Percentiles rank a stretch among this genome's conserved stretches.
Evolutionary conservation across 495 filamentous ascomycete genomes (phyloP).

Genomic region (Penicillium goetzii): DNA sequence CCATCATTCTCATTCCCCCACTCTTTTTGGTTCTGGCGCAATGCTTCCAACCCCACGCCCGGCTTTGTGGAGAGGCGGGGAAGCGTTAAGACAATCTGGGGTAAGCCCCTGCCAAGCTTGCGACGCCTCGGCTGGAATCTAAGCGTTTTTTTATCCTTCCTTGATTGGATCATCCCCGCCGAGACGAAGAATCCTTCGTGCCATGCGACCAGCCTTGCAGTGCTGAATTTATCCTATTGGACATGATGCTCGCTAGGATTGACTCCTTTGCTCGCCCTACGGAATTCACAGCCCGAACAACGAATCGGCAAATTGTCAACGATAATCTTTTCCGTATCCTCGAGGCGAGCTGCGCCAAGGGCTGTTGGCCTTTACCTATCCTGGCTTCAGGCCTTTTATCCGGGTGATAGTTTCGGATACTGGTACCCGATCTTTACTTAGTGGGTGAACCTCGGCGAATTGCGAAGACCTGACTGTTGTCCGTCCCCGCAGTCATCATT

Average conservation of each 20-base stretch:
- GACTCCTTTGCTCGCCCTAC: background rate
- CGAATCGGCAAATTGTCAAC: background rate
- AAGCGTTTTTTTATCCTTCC: background rate
- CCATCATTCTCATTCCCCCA: background rate
- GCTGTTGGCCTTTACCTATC: background rate
- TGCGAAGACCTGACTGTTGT: background rate
- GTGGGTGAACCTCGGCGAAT: conserved; percentile 1
- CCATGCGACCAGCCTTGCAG: background rate
- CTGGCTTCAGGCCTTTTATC: background rate
- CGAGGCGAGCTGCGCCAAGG: background rate
- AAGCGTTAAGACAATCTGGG: conserved; percentile 4
- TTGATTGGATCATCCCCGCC: background rate
- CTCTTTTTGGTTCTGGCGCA: background rate
- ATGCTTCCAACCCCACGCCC: background rate
- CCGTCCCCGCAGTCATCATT: background rate
- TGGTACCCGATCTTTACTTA: background rate
- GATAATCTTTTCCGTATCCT: background rate
- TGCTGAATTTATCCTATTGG: conserved; percentile 5
- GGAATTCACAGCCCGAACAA: conserved; percentile 7
- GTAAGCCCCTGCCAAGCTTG: background rate
- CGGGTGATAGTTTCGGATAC: background rate
- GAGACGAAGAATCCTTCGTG: background rate
- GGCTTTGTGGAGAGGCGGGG: conserved; percentile 2
- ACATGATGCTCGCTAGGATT: background rate
- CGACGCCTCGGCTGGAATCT: background rate